Base-by-base conservation (phyloP, 768 basidiomycete genomes). In the Lactifluus rugatus region DNA sequence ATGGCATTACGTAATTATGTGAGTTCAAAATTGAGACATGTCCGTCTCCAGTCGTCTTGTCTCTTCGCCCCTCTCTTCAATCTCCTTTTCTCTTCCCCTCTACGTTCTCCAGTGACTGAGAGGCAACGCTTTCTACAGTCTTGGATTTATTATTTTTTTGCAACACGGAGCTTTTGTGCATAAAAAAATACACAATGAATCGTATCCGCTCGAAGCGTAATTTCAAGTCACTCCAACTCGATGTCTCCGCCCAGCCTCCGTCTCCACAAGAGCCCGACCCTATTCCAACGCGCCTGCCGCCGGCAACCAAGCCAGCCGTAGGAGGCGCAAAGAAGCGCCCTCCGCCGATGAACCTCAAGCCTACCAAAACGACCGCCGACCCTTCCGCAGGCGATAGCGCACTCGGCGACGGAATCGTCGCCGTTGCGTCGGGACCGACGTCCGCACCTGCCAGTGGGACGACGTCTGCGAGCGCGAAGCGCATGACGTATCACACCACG, bases 171-270 rank as follows among this genome's bases (percentile, higher is more conserved):
- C 23, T 21, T 48, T 28, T 16, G 34, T 42, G 46, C 47, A 50
- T 23, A n/a, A 34, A 39, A 13, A 28, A 28, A 31, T 6, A 7
- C 31, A 39, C 58, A 19, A 78, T 78, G 76, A 70, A 75, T 39
- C 79, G 80, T 39, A 81, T 90, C 61, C 86, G 90, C 72, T 90
- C 91, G 79, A 93, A 93, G 71, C 84, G 91, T 62, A 93, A 93
- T 70, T 92, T 91, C 80, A 93, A 91, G 73, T 83, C 80, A 39
- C 80, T 93, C 9, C 82, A 85, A 73, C 83, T 93, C 68, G 77
- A 81, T 64, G 82, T 85, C 57, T 61, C 77, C 46, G 71, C 73
- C 47, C 69, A 77, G 21, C 64, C 74, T 41, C 57, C 68, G n/a
- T 69, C 77, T 2, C 68, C 75, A 4, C 60, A 72, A 21, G 72